Conservation (phyloP, 805 yeast genomes). For the Candida ovalis region DNA sequence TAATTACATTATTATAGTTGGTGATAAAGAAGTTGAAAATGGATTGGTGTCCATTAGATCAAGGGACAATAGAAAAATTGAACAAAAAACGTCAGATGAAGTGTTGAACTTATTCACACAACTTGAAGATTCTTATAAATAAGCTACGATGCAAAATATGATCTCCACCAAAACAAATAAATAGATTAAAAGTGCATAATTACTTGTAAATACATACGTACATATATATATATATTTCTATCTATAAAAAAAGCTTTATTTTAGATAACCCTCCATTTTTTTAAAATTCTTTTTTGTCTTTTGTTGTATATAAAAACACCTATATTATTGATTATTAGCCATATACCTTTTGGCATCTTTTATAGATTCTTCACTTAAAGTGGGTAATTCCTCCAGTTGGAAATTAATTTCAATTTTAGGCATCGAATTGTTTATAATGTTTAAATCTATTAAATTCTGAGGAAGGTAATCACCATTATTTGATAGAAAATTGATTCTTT, state of each 20-base stretch:
- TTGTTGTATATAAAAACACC: constrained; percentile 4
- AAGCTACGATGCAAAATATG: not conserved
- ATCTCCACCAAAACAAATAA: too few species aligned
- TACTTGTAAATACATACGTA: not conserved
- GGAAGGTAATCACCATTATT: constrained; percentile 57
- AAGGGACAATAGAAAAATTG: constrained; percentile 45
- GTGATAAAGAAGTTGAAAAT: constrained; percentile 71
- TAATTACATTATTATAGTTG: constrained; percentile 77
- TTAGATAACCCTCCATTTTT: too few species aligned
- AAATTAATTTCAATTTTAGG: constrained; percentile 22
- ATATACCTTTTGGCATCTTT: constrained; percentile 16
- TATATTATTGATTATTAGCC: not conserved
- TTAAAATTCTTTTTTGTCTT: not conserved
- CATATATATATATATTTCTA: not conserved
- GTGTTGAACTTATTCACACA: constrained; percentile 49
- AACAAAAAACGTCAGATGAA: constrained; percentile 44
- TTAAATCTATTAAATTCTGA: constrained; percentile 26
- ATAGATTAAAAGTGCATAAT: too few species aligned
- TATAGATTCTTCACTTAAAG: constrained; percentile 13
- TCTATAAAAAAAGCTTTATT: too few species aligned
- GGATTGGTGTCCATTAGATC: constrained; percentile 63
- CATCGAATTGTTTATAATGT: constrained; percentile 19
- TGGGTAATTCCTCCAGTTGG: constrained; percentile 22
- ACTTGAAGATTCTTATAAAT: constrained; percentile 48
- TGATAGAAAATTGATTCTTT: constrained; percentile 41